Evolutionary conservation across 805 yeast genomes (phyloP).

Genomic region (Yamadazyma endophytica): DNA sequence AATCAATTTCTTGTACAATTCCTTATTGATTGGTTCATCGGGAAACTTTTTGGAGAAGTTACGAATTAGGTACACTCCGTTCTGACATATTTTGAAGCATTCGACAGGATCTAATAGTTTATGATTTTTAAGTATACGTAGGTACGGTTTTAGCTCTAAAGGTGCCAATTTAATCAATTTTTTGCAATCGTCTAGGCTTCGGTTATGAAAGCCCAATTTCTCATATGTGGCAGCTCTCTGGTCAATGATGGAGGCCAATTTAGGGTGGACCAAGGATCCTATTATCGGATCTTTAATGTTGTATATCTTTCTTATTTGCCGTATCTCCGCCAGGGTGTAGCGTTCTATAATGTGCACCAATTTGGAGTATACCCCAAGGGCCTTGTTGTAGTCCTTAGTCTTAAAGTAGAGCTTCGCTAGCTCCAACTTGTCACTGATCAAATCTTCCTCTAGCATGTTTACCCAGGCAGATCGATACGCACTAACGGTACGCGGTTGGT

Average conservation of each 20-base stretch:
- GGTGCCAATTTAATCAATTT: conserved; percentile 36
- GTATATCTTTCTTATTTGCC: conserved; percentile 16
- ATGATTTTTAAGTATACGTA: conserved; percentile 39
- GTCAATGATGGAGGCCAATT: conserved; percentile 34
- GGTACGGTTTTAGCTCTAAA: conserved; percentile 45
- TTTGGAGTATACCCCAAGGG: conserved; percentile 24
- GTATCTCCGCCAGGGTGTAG: conserved; percentile 12
- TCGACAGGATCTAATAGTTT: conserved; percentile 21
- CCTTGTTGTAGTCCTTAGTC: conserved; percentile 21
- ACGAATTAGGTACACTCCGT: conserved; percentile 36
- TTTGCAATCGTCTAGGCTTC: conserved; percentile 37
- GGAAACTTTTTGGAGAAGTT: conserved; percentile 21
- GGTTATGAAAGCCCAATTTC: conserved; percentile 26
- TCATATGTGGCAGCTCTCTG: conserved; percentile 49
- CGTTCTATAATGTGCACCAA: conserved; percentile 16
- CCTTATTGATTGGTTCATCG: conserved; percentile 13
- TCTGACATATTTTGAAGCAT: conserved; percentile 32
- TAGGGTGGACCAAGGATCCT: conserved; percentile 33
- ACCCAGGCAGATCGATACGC: too few species aligned
- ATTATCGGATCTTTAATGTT: conserved; percentile 22
- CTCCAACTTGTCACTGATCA: conserved; percentile 23
- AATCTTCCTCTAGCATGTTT: conserved; percentile 17
- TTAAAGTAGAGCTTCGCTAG: conserved; percentile 30
- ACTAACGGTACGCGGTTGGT: too few species aligned
- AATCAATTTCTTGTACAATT: conserved; percentile 23